These are phyloP conservation scores for Dendrobium officinale DNA, from an alignment of 106 monocot genomes.

Conservation along the genomic window DNA sequence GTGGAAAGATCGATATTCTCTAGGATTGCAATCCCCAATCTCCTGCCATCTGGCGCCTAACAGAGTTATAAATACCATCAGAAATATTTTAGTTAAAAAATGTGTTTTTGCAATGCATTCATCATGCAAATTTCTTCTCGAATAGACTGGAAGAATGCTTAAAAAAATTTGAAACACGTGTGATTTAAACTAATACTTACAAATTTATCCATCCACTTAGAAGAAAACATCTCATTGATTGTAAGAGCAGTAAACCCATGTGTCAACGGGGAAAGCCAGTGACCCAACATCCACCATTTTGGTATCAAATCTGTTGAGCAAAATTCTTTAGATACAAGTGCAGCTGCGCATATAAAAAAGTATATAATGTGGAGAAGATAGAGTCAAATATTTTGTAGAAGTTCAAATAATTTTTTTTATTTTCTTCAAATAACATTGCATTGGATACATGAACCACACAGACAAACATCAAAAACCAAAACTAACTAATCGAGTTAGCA, in stretches of 20 bases:
- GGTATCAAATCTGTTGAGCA: conserved; percentile 36
- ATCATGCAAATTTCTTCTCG: too few species aligned
- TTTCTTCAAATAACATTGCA: not conserved
- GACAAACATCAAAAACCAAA: not conserved
- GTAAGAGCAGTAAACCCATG: conserved; percentile 45
- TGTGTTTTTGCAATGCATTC: too few species aligned
- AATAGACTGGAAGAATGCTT: too few species aligned
- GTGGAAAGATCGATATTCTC: conserved; percentile 19
- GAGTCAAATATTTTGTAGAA: too few species aligned
- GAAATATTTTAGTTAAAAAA: too few species aligned
- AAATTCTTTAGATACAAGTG: not conserved
- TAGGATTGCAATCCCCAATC: conserved; percentile 38
- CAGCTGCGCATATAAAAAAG: not conserved
- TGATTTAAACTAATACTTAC: conserved; percentile 19
- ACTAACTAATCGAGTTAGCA: not conserved
- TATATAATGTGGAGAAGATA: not conserved
- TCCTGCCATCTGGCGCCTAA: conserved; percentile 28
- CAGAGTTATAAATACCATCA: not conserved
- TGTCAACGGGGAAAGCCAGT: conserved; percentile 67
- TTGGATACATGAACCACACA: not conserved
- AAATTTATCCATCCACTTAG: conserved; percentile 57
- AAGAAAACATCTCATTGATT: conserved; percentile 52
- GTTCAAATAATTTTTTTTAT: not conserved
- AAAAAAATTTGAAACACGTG: not conserved
- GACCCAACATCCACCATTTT: conserved; percentile 56